Conservation (phyloP, 2,329 filamentous ascomycete genomes). For the Penicillium brevicompactum region DNA sequence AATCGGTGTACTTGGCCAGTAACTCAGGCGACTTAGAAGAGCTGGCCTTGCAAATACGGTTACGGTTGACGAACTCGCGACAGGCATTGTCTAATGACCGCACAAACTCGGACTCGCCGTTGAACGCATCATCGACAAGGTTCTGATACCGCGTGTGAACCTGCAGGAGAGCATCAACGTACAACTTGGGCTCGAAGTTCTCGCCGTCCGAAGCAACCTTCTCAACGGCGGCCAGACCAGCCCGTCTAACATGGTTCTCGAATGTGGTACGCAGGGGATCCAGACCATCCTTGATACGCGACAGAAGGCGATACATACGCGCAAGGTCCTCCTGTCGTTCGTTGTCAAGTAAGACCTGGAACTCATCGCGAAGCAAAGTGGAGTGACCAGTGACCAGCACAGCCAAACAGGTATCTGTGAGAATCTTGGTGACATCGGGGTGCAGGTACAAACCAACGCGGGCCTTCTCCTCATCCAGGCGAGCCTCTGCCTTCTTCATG, state of each 20-base stretch:
- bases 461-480: slow-evolving; percentile 89
- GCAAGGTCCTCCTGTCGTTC: slow-evolving; percentile 94
- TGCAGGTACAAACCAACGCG: slow-evolving; percentile 91
- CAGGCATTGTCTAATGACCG: slow-evolving; percentile 95
- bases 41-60: slow-evolving; percentile 90
- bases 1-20: slow-evolving; percentile 92
- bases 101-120: slow-evolving; percentile 94
- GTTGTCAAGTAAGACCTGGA: slow-evolving; percentile 89
- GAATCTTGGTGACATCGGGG: slow-evolving; percentile 77
- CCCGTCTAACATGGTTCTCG: slow-evolving; percentile 88
- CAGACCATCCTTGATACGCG: slow-evolving; percentile 84
- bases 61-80: slow-evolving; percentile 96
- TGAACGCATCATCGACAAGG: slow-evolving; percentile 89
- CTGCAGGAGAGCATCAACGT: slow-evolving; percentile 91
- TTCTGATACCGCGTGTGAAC: slow-evolving; percentile 92
- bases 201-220: slow-evolving; percentile 89
- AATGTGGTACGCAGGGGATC: slow-evolving; percentile 86
- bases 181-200: slow-evolving; percentile 91
- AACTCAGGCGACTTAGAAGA: slow-evolving; percentile 94
- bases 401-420: slow-evolving; percentile 86
- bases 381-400: slow-evolving; percentile 90
- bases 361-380: slow-evolving; percentile 84
- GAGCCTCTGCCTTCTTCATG: slow-evolving; percentile 97
- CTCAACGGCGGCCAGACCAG: slow-evolving; percentile 82
- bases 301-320: slow-evolving; percentile 91